These are phyloP conservation scores for Saccharomyces hybrid DNA, from an alignment of 1,139 yeast species.

Conservation along the genomic window DNA sequence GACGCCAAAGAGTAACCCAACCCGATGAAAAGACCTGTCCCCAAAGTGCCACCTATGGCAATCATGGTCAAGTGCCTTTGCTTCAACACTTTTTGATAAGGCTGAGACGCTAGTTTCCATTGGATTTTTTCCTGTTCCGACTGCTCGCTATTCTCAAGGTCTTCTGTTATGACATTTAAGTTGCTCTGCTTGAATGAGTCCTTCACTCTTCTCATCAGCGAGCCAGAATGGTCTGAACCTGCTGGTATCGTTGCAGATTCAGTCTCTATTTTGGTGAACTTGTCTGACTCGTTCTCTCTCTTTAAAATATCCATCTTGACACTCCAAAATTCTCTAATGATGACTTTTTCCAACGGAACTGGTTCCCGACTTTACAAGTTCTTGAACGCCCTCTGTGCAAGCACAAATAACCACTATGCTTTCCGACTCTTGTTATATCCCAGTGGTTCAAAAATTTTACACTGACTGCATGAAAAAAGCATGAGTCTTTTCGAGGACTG, in stretches of 20 bases:
- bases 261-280: neutral
- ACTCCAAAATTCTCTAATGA: neutral
- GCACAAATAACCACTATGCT: no score
- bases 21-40: slow-evolving; percentile 58
- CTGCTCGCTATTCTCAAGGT: slow-evolving; percentile 42
- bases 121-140: slow-evolving; percentile 64
- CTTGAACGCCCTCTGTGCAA: no score
- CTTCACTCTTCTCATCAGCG: neutral
- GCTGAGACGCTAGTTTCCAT: slow-evolving; percentile 57
- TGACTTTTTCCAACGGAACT: no score
- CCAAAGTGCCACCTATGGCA: slow-evolving; percentile 59
- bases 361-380: neutral
- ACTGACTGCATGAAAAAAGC: no score
- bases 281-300: neutral
- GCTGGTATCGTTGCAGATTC: neutral
- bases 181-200: neutral
- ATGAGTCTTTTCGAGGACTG: no score
- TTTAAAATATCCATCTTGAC: neutral
- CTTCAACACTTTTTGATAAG: slow-evolving; percentile 56
- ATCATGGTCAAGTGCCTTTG: slow-evolving; percentile 63
- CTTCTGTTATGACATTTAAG: neutral
- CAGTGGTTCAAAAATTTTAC: no score
- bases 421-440: no score
- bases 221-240: neutral
- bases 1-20: slow-evolving; percentile 52